Conservation (phyloP, 2,329 filamentous ascomycete genomes). For the Pseudocercospora crystallina region DNA sequence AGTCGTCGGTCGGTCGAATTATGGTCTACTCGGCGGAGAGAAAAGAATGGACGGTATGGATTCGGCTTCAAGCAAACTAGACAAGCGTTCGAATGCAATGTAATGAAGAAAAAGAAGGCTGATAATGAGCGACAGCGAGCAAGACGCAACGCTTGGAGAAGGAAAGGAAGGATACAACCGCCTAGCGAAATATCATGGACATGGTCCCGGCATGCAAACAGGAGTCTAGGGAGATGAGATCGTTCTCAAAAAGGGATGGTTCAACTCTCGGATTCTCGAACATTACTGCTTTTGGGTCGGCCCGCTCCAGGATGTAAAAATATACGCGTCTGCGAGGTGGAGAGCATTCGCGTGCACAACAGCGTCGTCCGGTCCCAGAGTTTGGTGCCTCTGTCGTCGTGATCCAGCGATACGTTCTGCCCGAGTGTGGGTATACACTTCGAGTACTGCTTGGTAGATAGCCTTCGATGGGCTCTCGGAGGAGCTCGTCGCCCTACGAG, state of each 20-base stretch:
- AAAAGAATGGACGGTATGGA: constrained; percentile 11
- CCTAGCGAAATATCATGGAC: constrained; percentile 27
- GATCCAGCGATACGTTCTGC: background rate
- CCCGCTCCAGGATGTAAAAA: constrained; percentile 10
- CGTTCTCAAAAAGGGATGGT: constrained; percentile 22
- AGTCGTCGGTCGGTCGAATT: constrained; percentile 9
- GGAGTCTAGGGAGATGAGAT: constrained; percentile 25
- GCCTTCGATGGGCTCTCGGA: constrained; percentile 8
- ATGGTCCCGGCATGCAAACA: constrained; percentile 27
- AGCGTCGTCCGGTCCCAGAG: background rate
- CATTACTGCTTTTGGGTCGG: constrained; percentile 17
- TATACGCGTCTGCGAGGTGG: constrained; percentile 4
- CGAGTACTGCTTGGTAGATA: constrained; percentile 4
- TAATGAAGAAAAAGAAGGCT: constrained; percentile 20
- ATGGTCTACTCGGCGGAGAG: constrained; percentile 13
- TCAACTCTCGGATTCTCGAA: constrained; percentile 18
- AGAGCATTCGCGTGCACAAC: constrained; percentile 7
- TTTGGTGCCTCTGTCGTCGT: background rate
- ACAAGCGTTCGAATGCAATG: constrained; percentile 15
- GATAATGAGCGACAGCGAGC: constrained; percentile 26
- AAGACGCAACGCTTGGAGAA: constrained; percentile 28
- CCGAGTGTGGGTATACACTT: background rate
- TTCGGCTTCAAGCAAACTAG: constrained; percentile 19
- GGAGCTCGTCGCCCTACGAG: background rate
- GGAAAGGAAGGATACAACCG: constrained; percentile 23